phyloP scores from a whole-genome alignment of 495 filamentous ascomycete genomes.

The Polyplosphaeria fusca region DNA sequence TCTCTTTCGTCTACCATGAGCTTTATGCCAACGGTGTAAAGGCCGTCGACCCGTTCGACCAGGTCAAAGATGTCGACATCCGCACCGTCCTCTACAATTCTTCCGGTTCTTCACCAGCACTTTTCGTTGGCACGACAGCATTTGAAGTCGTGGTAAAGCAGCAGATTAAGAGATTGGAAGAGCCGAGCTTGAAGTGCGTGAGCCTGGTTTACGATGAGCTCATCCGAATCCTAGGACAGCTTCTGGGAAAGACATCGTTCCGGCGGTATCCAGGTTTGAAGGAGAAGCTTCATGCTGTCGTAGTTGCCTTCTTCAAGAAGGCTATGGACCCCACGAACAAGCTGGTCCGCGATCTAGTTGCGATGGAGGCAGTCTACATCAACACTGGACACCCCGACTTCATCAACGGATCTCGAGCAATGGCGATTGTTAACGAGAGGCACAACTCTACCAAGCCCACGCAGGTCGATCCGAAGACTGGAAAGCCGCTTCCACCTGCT shows the following conservation, averaged over 20 bases:
- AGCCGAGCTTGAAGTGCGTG: conserved; percentile 94
- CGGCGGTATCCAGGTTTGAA: conserved; percentile 88
- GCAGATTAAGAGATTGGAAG: conserved; percentile 94
- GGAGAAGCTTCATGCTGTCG: conserved; percentile 95
- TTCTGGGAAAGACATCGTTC: conserved; percentile 86
- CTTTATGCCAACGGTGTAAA: conserved; percentile 97
- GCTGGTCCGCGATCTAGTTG: conserved; percentile 85
- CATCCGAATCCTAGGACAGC: conserved; percentile 87
- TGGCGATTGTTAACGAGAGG: conserved; percentile 95
- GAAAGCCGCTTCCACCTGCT: conserved; percentile 78
- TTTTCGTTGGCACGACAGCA: conserved; percentile 96
- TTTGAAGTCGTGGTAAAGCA: conserved; percentile 99
- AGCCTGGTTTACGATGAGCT: conserved; percentile 97
- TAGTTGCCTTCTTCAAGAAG: conserved; percentile 95
- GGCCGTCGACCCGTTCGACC: conserved; percentile 95
- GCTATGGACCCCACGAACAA: conserved; percentile 97
- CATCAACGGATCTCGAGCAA: conserved; percentile 82
- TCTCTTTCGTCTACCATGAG: conserved; percentile 99
- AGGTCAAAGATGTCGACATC: conserved; percentile 97
- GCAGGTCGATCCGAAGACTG: conserved; percentile 98
- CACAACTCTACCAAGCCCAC: conserved; percentile 77
- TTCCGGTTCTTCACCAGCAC: conserved; percentile 91
- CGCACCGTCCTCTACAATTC: conserved; percentile 95
- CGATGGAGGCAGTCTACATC: conserved; percentile 96
- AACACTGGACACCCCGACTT: conserved; percentile 99